Conservation (phyloP, 2,329 filamentous ascomycete species). For the Dissoconium aciculare region DNA sequence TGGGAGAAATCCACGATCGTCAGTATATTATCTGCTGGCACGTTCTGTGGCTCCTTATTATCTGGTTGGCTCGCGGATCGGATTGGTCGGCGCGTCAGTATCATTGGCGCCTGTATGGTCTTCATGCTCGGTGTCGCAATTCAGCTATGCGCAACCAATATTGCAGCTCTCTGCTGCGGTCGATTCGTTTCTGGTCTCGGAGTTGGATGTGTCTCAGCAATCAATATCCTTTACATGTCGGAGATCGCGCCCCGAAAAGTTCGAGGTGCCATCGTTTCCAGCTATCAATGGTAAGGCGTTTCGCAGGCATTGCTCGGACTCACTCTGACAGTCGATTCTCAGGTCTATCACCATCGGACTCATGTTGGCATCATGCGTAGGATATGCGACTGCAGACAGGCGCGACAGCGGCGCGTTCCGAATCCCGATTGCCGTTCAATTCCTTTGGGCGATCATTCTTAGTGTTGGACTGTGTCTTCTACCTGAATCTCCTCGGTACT, state of each 20-base stretch:
- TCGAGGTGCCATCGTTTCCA: conserved; percentile 61
- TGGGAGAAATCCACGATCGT: conserved; percentile 45
- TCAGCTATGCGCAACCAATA: conserved; percentile 45
- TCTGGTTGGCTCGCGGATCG: conserved; percentile 45
- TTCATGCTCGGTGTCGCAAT: conserved; percentile 42
- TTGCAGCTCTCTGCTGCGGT: conserved; percentile 54
- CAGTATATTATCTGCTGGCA: conserved; percentile 61
- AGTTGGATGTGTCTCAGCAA: conserved; percentile 56
- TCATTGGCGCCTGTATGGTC: conserved; percentile 45
- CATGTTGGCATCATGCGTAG: conserved; percentile 58
- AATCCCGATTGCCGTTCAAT: conserved; percentile 67
- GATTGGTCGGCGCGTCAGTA: conserved; percentile 49
- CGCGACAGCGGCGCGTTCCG: conserved; percentile 55
- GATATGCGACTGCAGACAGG: conserved; percentile 53
- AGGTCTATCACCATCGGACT: conserved; percentile 68
- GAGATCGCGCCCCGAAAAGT: conserved; percentile 46
- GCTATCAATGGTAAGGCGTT: conserved; percentile 78
- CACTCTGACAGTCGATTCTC: no score
- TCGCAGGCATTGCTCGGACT: no score
- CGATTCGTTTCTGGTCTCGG: conserved; percentile 61
- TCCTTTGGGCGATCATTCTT: conserved; percentile 66
- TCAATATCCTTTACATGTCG: conserved; percentile 35
- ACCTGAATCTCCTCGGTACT: conserved; percentile 75
- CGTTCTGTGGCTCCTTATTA: conserved; percentile 56
- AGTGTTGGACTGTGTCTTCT: conserved; percentile 56